A percentile compares a stretch with the other conserved stretches of the same genome.
Conservation (phyloP, 768 basidiomycete species). For the Amanita thiersii region DNA sequence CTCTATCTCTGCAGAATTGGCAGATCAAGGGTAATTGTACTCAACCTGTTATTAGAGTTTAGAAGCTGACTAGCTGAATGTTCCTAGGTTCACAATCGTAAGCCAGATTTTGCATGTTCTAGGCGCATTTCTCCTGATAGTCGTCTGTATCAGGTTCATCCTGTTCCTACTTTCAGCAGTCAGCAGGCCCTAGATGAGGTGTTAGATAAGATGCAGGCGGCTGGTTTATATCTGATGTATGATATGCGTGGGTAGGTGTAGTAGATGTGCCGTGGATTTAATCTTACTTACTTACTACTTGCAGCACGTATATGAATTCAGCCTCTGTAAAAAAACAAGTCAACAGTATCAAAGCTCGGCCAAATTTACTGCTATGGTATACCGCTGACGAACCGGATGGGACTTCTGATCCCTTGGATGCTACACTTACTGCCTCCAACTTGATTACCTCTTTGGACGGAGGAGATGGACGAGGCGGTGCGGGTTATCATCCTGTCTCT, state of each 20-base stretch:
- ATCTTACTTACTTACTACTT: conserved; percentile 33
- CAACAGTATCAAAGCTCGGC: conserved; percentile 53
- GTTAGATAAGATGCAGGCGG: conserved; percentile 64
- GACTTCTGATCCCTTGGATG: conserved; percentile 56
- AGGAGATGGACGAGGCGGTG: conserved; percentile 37
- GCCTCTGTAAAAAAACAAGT: conserved; percentile 62
- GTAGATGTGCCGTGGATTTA: conserved; percentile 36
- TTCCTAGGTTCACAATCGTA: conserved; percentile 23
- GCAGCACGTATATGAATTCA: conserved; percentile 56
- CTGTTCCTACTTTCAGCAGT: conserved; percentile 59
- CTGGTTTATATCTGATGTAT: conserved; percentile 69
- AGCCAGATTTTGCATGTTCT: conserved; percentile 18
- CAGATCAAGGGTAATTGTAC: conserved; percentile 49
- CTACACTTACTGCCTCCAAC: conserved; percentile 43
- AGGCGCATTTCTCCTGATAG: conserved; percentile 15
- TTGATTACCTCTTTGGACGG: conserved; percentile 53
- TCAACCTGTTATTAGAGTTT: too few species aligned
- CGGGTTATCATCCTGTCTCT: conserved; percentile 59
- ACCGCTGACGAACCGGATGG: conserved; percentile 73
- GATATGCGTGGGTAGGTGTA: conserved; percentile 59
- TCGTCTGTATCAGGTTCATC: conserved; percentile 49
- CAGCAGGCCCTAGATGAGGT: conserved; percentile 48
- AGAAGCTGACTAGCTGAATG: too few species aligned
- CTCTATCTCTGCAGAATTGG: conserved; percentile 45
- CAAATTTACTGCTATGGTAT: conserved; percentile 68